Evolutionary conservation across 441 rosid species (phyloP).

Genomic region (Populus hybrid): DNA sequence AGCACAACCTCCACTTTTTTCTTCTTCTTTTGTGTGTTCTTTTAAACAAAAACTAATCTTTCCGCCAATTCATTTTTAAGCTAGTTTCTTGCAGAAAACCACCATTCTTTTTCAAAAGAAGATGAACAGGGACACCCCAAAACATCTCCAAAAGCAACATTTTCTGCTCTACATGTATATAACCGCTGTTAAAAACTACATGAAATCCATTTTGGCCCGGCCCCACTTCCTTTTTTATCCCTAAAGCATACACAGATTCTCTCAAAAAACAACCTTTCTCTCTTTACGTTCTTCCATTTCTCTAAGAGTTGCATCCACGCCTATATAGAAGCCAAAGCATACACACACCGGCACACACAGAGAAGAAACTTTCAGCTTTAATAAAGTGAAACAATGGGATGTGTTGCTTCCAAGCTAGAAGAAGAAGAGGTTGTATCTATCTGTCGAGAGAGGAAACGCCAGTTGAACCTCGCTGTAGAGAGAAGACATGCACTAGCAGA

Average conservation of each 20-base stretch:
- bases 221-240: conserved; percentile 25
- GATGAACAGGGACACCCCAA: conserved; percentile 19
- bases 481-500: conserved; percentile 77
- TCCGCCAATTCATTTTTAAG: not conserved
- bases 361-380: conserved; percentile 1
- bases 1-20: not conserved
- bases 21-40: not conserved
- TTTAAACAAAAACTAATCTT: not conserved
- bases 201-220: conserved; percentile 19
- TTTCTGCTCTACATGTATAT: conserved; percentile 4
- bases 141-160: conserved; percentile 19
- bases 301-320: conserved; percentile 22
- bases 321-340: conserved; percentile 17
- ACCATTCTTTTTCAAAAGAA: conserved; percentile 9
- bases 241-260: conserved; percentile 30
- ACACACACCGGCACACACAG: not conserved
- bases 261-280: conserved; percentile 24
- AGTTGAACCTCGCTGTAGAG: conserved; percentile 69
- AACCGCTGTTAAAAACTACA: conserved; percentile 11
- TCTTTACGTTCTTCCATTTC: conserved; percentile 12
- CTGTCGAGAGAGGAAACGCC: conserved; percentile 75
- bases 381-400: conserved; percentile 55
- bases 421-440: conserved; percentile 82
- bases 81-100: conserved; percentile 3
- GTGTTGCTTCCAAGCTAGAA: conserved; percentile 81